Conservation (phyloP, 1,284 basidiomycete genomes). For the Mycosarcoma mackinlayi region DNA sequence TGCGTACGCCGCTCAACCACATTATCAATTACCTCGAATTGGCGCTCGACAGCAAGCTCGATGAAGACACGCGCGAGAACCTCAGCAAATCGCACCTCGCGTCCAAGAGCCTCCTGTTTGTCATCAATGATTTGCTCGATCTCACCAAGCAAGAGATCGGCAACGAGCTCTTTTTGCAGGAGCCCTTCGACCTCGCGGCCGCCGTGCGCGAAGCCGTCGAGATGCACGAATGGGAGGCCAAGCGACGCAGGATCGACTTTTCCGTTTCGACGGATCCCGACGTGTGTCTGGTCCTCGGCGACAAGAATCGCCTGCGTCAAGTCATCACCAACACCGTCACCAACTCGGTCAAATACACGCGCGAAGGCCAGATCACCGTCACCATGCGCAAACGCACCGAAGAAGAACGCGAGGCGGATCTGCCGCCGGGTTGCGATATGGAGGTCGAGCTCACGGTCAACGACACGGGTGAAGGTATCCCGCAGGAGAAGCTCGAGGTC, state of each 20-base stretch:
- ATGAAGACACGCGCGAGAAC: slow-evolving; percentile 82
- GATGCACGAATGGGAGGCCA: slow-evolving; percentile 76
- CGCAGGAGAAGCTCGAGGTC: slow-evolving; percentile 78
- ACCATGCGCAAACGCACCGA: slow-evolving; percentile 71
- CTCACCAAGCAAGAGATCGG: slow-evolving; percentile 84
- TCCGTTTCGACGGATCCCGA: slow-evolving; percentile 74
- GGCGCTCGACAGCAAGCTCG: slow-evolving; percentile 82
- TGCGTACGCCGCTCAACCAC: slow-evolving; percentile 70
- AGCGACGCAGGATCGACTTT: slow-evolving; percentile 77
- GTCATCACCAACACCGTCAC: slow-evolving; percentile 85
- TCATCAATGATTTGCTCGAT: slow-evolving; percentile 86
- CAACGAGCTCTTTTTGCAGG: slow-evolving; percentile 81
- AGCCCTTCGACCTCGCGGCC: slow-evolving; percentile 80
- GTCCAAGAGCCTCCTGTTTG: slow-evolving; percentile 75
- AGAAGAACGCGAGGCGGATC: slow-evolving; percentile 33
- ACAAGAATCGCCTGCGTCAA: slow-evolving; percentile 77
- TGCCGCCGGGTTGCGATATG: slow-evolving; percentile 66
- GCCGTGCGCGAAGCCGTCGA: slow-evolving; percentile 78
- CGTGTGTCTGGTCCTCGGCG: slow-evolving; percentile 72
- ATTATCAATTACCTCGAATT: slow-evolving; percentile 79
- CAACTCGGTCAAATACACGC: slow-evolving; percentile 81
- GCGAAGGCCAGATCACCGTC: slow-evolving; percentile 76
- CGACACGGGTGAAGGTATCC: slow-evolving; percentile 83
- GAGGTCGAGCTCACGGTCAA: slow-evolving; percentile 80
- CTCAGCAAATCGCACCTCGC: slow-evolving; percentile 82